These are phyloP conservation scores for Colletotrichum incanum DNA, from an alignment of 2,329 filamentous ascomycete species.

Conservation along the genomic window DNA sequence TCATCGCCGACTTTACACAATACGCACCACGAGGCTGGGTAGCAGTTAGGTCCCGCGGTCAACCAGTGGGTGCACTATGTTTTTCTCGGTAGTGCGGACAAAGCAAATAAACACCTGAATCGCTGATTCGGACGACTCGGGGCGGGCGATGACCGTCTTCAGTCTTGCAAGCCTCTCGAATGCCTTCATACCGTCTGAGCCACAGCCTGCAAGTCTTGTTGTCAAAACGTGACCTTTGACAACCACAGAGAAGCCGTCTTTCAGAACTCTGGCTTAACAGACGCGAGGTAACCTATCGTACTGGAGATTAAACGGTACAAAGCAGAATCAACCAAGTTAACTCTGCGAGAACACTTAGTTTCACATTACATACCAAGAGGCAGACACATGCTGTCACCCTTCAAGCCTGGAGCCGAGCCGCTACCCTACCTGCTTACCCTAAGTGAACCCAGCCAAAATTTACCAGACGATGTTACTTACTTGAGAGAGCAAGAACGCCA, in stretches of 20 bases:
- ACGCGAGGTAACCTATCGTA: neutral
- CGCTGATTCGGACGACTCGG: no score
- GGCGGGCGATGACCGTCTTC: neutral
- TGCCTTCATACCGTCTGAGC: neutral
- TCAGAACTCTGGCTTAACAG: neutral
- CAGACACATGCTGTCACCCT: no score
- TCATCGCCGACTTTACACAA: neutral
- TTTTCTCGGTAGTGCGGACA: neutral
- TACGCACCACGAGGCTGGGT: neutral
- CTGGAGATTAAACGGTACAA: neutral
- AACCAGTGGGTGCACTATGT: neutral
- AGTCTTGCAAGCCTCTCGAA: neutral
- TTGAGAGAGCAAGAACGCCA: neutral
- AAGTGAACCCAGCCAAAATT: neutral
- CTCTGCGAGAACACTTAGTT: no score
- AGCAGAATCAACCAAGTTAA: no score
- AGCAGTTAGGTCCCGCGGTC: neutral
- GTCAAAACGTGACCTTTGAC: neutral
- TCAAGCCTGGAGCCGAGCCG: no score
- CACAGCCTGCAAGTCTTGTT: neutral
- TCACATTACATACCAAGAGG: no score
- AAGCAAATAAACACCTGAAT: neutral
- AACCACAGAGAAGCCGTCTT: no score
- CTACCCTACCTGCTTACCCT: no score
- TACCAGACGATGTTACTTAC: neutral